Base-by-base conservation (phyloP, 306 rosid species). In the Trifolium repens region DNA sequence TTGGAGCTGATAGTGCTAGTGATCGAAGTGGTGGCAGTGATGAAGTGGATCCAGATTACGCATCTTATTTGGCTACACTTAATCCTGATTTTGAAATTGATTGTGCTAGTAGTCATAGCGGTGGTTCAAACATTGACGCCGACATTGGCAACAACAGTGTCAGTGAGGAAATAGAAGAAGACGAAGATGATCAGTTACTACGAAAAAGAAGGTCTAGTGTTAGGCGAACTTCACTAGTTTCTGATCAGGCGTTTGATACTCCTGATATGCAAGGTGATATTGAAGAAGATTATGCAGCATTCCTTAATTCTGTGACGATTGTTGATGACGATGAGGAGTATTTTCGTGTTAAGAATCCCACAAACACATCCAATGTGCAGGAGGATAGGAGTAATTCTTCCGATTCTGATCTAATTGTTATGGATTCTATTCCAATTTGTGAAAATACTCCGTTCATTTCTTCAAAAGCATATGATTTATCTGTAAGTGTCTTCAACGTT, bases 401-500 rank as follows among this genome's bases (percentile, higher is more conserved):
- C 37, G 91, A 89, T 46, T 22, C 81, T 9, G 87, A 88, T 75
- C 52, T 75, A 66, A 22, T 81, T 40, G 47, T 60, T 74, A 19
- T 74, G 40, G 89, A 89, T 10, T 69, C 47, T 19, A 52, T 74
- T 81, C 80, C 86, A 54, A 57, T 61, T 69, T 12, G 53, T 47
- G 83, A 39, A 73, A 40, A 67, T 77, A 55, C 80, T 37, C 83
- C 91, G 16, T 84, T 76, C 22, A 49, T 69, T 9, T 58, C 60
- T 67, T 70, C 85, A 9, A 80, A 43, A 71, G 5, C 5, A 2
- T 71, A 27, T 11, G 74, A 80, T 78, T 12, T 65, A 71, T 74
- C 81, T 17, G 96, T 88, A 85, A 57, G 87, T 79, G 65, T 71
- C 42, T 80, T 75, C 71, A 61, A 32, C 59, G 60, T 53, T 47